Evolutionary conservation across 768 basidiomycete genomes (phyloP), one percentile per base, ranked within the genome.

Genomic region (Leccinum subtestaceum): DNA sequence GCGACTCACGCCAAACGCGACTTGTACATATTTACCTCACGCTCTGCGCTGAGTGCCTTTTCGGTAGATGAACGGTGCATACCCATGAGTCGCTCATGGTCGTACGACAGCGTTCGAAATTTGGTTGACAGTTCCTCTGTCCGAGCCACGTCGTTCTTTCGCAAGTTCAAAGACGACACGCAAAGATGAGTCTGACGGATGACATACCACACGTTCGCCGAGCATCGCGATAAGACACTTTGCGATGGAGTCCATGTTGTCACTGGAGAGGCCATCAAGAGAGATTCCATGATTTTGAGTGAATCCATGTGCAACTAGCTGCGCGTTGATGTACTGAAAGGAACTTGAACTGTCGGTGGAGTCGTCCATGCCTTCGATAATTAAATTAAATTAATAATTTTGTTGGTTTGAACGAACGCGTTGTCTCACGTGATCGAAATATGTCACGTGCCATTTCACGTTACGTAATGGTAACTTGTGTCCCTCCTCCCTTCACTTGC

Each of bases 271-370:
- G 0, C 88, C 87, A 0, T 89, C 88, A 38, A 94, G 75, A 12
- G 78, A 83, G 19, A 94, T 72, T 0, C 92, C 91, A 0, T 86
- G 84, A 1, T 79, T 67, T 10, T 82, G 67, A 1, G 81, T 74
- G 63, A 89, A 94, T 8, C 93, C 93, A 75, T 94, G 92, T 2
- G 92, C 87, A 51, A 91, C 73, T 6, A 95, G 81, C 64, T 95
- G 93, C 19, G 87, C 77, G 67, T 93, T 94, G 67, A 93, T 80
- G 67, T 89, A 93, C 58, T 91, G 86, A 25, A 91, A 70, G 6
- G 38, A 40, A n/a, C 38, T 40, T 40, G 38, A 40, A n/a, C 17
- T 40, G 38, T 40, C 17, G 17, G 40, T 45, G 43, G 29, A 29
- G 29, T 45, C 43, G 43, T 45, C 43, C 43, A 45, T 45, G 11